A percentile compares a stretch with the other conserved stretches of the same genome.
These are phyloP conservation scores for Tagetes erecta DNA, from an alignment of 129 eudicot genomes.

Conservation along the genomic window DNA sequence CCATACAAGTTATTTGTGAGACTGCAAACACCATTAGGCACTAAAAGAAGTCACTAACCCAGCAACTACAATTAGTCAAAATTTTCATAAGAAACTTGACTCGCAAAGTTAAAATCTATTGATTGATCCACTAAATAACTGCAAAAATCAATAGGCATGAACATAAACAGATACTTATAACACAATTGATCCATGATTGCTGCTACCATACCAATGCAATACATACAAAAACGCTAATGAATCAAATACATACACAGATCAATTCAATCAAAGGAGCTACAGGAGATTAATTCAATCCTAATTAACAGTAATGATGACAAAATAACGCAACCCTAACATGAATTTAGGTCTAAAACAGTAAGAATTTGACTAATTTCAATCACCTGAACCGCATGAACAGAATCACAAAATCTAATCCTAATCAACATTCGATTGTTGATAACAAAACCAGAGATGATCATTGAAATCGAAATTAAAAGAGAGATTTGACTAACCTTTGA, in stretches of 20 bases:
- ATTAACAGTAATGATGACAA: not conserved
- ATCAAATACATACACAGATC: not conserved
- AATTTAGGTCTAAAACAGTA: not conserved
- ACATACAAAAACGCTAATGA: not conserved
- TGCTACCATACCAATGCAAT: conserved; percentile 17
- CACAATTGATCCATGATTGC: not conserved
- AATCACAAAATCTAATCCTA: not conserved
- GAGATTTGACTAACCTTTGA: conserved; percentile 23
- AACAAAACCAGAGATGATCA: not conserved
- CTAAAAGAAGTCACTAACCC: too few species aligned
- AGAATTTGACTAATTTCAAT: not conserved
- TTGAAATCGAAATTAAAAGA: not conserved
- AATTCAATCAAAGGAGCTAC: conserved; percentile 37
- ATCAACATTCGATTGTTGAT: not conserved
- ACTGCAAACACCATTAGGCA: too few species aligned
- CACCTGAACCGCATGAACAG: not conserved
- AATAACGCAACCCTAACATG: not conserved
- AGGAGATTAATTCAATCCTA: not conserved
- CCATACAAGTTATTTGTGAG: not conserved
- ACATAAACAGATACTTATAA: not conserved
- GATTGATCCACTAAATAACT: not conserved
- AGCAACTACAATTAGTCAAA: too few species aligned
- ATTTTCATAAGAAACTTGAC: too few species aligned
- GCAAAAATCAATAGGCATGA: not conserved
- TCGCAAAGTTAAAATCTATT: not conserved